Evolutionary conservation across 176 grass and related monocot genomes (phyloP), one percentile per base, ranked within the genome.

Genomic region (Rhynchospora tenuis): DNA sequence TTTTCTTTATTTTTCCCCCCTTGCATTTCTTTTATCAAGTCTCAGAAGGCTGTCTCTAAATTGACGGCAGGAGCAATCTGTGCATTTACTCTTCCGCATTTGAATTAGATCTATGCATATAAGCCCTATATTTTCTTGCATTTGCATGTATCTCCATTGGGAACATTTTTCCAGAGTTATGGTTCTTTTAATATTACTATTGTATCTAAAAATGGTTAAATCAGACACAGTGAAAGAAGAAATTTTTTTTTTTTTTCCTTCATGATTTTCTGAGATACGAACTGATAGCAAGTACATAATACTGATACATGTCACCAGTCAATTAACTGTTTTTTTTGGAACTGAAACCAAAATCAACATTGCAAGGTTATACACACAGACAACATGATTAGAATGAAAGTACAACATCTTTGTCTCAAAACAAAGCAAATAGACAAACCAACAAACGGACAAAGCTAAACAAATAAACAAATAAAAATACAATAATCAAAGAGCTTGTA

Each of bases 11-110:
- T 38, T 38, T 38, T 38, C 5, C 33, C 24, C 24, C 55, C 17
- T 29, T 6, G 48, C 50, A 56, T 77, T 77, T 50, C 23, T 28
- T 75, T 29, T 77, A 77, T 52, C 71, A 74, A 16, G 14, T 28
- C 73, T 76, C 47, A 54, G 45, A 54, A 52, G 22, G 19, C 9
- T 73, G 43, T 47, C 70, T 73, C 70, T 48, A 44, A 74, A 48
- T 77, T 56, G 73, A 54, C 48, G 73, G 73, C 73, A 77, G 43
- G 73, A 77, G 26, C 50, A 16, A 77, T 77, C 73, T 27, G 17
- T 56, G 73, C 73, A 77, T 77, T 77, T 31, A 77, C 73, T 56
- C 47, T 17, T 77, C 13, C 26, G 19, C 7, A 56, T 52, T 29
- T 56, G 26, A 29, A 77, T 55, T 77, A 56, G 7, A 77, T 54